Conservation (phyloP, 805 yeast genomes). For the Myxozyma sirexii region DNA sequence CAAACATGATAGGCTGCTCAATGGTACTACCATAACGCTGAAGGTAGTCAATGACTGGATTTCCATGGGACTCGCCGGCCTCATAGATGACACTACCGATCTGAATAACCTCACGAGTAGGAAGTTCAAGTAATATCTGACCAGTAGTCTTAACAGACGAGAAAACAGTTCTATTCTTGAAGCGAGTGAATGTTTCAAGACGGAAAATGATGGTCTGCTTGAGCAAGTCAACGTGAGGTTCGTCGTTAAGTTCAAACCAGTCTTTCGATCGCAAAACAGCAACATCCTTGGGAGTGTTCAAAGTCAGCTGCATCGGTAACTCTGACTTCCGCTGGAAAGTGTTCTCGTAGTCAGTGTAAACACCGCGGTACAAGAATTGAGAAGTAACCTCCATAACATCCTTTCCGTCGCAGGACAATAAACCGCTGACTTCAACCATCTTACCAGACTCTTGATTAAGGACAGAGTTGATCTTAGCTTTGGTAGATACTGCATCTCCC, state of each 20-base stretch:
- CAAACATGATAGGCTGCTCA: constrained; percentile 91
- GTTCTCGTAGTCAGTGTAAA: constrained; percentile 81
- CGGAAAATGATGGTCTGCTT: constrained; percentile 85
- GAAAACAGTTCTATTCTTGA: constrained; percentile 73
- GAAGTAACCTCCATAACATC: constrained; percentile 94
- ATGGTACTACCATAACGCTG: constrained; percentile 88
- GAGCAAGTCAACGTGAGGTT: constrained; percentile 64
- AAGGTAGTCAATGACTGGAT: constrained; percentile 94
- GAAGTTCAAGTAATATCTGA: constrained; percentile 81
- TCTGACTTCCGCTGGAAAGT: constrained; percentile 88
- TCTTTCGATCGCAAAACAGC: constrained; percentile 94
- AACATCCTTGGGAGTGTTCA: constrained; percentile 80
- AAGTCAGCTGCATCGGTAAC: constrained; percentile 77
- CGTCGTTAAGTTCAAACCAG: constrained; percentile 88
- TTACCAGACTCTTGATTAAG: constrained; percentile 91
- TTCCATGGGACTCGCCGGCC: constrained; percentile 93
- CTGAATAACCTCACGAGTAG: constrained; percentile 85
- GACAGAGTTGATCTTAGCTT: constrained; percentile 85
- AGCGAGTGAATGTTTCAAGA: constrained; percentile 79
- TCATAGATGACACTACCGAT: constrained; percentile 83
- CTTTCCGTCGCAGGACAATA: constrained; percentile 69
- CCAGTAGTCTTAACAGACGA: constrained; percentile 83
- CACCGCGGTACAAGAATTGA: constrained; percentile 95
- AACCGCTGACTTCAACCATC: constrained; percentile 92
- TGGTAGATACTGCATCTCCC: constrained; percentile 81